These are phyloP conservation scores for Albugo candida DNA, from an alignment of 352 stramenopile species.

Conservation along the genomic window DNA sequence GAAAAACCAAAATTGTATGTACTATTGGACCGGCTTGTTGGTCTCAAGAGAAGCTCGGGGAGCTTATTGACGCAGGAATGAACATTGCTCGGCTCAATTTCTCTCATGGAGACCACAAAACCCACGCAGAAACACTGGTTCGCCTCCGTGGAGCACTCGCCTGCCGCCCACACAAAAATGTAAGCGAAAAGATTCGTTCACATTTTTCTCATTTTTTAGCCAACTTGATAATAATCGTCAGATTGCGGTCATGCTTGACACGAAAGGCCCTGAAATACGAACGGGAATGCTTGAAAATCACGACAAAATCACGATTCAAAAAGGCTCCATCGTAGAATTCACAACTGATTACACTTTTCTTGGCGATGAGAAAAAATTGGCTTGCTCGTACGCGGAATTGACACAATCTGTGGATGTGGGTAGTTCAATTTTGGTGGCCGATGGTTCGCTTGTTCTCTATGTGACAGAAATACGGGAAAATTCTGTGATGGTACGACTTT, in stretches of 20 bases:
- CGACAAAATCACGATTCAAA: conserved; percentile 39
- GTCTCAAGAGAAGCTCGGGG: conserved; percentile 84
- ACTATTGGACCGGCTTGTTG: conserved; percentile 82
- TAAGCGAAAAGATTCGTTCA: conserved; percentile 7
- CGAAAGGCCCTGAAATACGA: conserved; percentile 91
- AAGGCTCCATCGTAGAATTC: conserved; percentile 35
- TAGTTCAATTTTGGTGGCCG: conserved; percentile 85
- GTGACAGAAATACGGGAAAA: conserved; percentile 70
- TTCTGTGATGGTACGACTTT: conserved; percentile 32
- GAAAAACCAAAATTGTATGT: conserved; percentile 84
- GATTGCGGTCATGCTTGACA: conserved; percentile 91
- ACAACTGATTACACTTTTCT: conserved; percentile 60
- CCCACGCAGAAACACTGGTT: conserved; percentile 42
- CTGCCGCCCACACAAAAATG: conserved; percentile 43
- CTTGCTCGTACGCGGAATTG: conserved; percentile 87
- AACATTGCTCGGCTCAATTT: conserved; percentile 98
- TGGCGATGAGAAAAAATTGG: conserved; percentile 76
- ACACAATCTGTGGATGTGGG: conserved; percentile 81
- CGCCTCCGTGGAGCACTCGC: conserved; percentile 39
- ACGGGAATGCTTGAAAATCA: conserved; percentile 68
- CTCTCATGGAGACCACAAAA: conserved; percentile 93
- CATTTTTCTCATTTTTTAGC: background rate
- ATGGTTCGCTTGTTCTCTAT: conserved; percentile 86
- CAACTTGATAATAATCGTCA: conserved; percentile 2
- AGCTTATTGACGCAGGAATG: conserved; percentile 84